A percentile compares a stretch with the other conserved stretches of the same genome.
Evolutionary conservation across 768 basidiomycete species (phyloP).

Genomic region (Phanerochaete sordida): DNA sequence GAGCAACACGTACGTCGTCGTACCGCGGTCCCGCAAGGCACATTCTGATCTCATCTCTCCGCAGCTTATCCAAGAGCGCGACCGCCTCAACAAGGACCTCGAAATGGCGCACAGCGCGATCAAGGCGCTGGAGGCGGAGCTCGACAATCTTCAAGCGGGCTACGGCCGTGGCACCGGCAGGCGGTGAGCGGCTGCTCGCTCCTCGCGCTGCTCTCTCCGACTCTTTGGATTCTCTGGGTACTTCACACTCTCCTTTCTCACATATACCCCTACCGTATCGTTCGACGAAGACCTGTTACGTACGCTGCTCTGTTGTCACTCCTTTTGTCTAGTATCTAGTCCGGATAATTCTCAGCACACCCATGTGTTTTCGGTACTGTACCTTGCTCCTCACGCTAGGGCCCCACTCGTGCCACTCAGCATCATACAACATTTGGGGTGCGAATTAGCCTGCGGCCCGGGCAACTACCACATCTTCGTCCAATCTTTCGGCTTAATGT

Average conservation of each 20-base stretch:
- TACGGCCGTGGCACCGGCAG: conserved; percentile 73
- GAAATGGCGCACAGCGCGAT: conserved; percentile 90
- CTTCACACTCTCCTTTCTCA: background rate
- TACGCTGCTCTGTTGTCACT: background rate
- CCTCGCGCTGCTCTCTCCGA: background rate
- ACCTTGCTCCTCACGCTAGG: background rate
- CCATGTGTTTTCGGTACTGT: background rate
- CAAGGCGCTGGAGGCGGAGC: conserved; percentile 86
- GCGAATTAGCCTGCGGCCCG: background rate
- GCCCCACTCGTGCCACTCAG: background rate
- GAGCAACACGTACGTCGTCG: conserved; percentile 82
- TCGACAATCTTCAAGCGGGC: conserved; percentile 85
- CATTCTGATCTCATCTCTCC: conserved; percentile 15
- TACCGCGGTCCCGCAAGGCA: background rate
- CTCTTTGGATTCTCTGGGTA: background rate
- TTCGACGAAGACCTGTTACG: background rate
- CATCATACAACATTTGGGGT: background rate
- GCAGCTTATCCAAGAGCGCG: conserved; percentile 96
- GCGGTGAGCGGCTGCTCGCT: conserved; percentile 39
- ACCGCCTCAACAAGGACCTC: conserved; percentile 98
- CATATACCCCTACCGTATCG: conserved; percentile 1
- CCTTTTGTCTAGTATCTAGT: background rate
- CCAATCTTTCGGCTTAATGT: background rate
- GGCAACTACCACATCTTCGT: background rate
- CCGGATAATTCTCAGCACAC: background rate